phyloP scores from a whole-genome alignment of 306 rosid species.

The Adenanthera pavonina region DNA sequence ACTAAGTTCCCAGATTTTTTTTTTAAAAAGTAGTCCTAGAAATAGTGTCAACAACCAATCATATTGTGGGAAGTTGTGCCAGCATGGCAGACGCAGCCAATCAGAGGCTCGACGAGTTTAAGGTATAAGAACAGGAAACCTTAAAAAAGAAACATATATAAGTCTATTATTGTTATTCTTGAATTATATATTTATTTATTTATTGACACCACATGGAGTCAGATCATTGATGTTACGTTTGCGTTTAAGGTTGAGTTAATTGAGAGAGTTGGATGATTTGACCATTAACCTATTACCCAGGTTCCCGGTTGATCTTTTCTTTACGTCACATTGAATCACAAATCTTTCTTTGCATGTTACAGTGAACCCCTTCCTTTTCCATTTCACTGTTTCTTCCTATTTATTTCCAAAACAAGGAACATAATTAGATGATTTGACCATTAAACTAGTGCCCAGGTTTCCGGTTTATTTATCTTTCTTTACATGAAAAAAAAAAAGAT shows the following conservation, averaged over 20 bases:
- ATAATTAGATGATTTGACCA: conserved; percentile 42
- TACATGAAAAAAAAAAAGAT: no score
- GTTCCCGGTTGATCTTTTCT: not conserved
- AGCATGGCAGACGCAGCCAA: conserved; percentile 73
- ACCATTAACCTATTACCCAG: conserved; percentile 11
- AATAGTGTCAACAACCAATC: conserved; percentile 65
- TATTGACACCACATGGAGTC: conserved; percentile 34
- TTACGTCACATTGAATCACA: not conserved
- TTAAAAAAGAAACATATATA: not conserved
- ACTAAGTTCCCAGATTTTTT: not conserved
- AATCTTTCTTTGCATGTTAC: not conserved
- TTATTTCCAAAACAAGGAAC: not conserved
- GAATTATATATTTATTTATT: not conserved
- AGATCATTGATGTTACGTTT: conserved; percentile 31
- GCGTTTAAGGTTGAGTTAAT: conserved; percentile 49
- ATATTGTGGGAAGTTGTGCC: conserved; percentile 50
- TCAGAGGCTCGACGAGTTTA: conserved; percentile 82
- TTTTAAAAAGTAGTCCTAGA: conserved; percentile 20
- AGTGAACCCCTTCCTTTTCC: not conserved
- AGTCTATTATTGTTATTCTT: not conserved
- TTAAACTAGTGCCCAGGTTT: not conserved
- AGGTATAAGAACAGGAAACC: conserved; percentile 57
- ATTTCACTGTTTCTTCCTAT: not conserved
- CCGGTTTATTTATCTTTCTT: not conserved
- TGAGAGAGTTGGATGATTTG: conserved; percentile 42